Percentiles rank a stretch among this genome's conserved stretches.
These are phyloP conservation scores for Fusarium floridanum DNA, from an alignment of 2,329 filamentous ascomycete species.

Conservation along the genomic window DNA sequence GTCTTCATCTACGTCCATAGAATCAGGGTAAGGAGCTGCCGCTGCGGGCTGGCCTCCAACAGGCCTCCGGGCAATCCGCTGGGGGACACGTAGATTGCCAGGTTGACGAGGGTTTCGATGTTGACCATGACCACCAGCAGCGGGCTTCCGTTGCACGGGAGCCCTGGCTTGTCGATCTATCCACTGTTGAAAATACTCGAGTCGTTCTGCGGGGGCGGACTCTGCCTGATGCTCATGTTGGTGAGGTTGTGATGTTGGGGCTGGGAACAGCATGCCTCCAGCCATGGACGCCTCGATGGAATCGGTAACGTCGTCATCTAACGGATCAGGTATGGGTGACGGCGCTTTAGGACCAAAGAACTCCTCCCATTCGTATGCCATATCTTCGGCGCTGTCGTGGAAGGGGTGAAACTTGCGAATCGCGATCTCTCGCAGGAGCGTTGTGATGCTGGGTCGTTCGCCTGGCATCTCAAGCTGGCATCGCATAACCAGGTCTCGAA, in stretches of 20 bases:
- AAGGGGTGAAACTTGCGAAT: constrained; percentile 39
- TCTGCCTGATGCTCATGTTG: not conserved
- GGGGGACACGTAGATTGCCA: not conserved
- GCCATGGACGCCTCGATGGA: not conserved
- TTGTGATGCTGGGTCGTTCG: constrained; percentile 43
- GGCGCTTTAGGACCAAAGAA: constrained; percentile 18
- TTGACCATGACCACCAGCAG: not conserved
- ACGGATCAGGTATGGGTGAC: not conserved
- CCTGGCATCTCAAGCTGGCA: constrained; percentile 46
- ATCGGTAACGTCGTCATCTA: not conserved
- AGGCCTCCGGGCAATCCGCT: not conserved
- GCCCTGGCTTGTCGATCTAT: not conserved
- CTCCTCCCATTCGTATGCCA: constrained; percentile 36
- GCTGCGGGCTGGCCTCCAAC: not conserved
- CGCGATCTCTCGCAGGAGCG: constrained; percentile 36
- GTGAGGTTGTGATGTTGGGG: not conserved
- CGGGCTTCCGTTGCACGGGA: not conserved
- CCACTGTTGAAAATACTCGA: not conserved
- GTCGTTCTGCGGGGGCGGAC: not conserved
- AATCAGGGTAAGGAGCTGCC: not conserved
- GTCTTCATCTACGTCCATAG: not conserved
- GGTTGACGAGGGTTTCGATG: not conserved
- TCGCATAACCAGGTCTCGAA: constrained; percentile 39
- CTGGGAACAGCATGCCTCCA: not conserved
- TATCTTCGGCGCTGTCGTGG: constrained; percentile 23